Conservation (phyloP, 2,329 filamentous ascomycete genomes). For the Alternaria infectoria region DNA sequence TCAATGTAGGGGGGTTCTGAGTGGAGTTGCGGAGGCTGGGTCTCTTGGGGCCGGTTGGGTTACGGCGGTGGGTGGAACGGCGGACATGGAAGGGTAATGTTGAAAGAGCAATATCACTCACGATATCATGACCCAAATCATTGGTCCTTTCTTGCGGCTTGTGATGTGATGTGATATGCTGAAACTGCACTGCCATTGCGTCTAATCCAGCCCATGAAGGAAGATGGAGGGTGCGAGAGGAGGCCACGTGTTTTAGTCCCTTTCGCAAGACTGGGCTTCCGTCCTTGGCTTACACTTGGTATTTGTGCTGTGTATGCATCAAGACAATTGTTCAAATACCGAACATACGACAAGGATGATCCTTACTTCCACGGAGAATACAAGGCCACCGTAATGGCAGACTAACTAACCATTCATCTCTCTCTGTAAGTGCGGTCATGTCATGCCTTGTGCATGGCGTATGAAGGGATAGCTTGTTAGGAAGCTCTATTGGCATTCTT, state of each 20-base stretch:
- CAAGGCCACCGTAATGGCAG: background rate
- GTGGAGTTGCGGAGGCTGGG: background rate
- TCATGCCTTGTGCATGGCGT: background rate
- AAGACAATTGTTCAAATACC: background rate
- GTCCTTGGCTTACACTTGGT: background rate
- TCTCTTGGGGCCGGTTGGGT: background rate
- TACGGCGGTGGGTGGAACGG: background rate
- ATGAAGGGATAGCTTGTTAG: background rate
- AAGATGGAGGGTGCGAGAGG: background rate
- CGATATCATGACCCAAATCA: constrained; percentile 22
- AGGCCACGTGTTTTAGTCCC: background rate
- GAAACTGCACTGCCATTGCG: background rate
- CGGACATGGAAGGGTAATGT: constrained; percentile 2
- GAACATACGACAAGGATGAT: background rate
- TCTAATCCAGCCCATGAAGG: background rate
- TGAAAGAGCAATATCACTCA: constrained; percentile 22
- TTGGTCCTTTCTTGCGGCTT: background rate
- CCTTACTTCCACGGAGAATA: background rate
- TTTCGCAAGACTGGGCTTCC: background rate
- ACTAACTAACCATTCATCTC: background rate
- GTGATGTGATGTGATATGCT: background rate
- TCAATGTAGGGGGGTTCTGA: background rate
- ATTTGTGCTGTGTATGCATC: background rate
- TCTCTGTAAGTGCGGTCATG: background rate
- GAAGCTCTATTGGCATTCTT: background rate